phyloP scores from a whole-genome alignment of 2,329 filamentous ascomycete genomes.

The Mycocentrospora acerina region DNA sequence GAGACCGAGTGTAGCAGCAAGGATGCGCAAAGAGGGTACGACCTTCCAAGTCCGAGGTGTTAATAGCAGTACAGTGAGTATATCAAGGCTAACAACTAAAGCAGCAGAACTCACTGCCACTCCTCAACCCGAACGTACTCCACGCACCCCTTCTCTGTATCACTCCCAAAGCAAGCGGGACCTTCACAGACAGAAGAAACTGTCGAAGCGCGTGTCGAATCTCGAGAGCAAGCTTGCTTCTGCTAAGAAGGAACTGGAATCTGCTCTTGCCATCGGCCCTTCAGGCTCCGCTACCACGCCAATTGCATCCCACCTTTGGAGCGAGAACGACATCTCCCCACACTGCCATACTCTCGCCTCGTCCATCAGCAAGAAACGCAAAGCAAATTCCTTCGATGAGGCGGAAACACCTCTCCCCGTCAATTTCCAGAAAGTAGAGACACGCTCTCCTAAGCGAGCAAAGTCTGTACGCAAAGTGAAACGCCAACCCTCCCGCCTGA shows the following conservation, averaged over 20 bases:
- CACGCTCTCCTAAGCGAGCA: constrained; percentile 17
- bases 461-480: constrained; percentile 17
- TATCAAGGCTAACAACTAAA: constrained; percentile 7
- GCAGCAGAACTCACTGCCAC: constrained; percentile 9
- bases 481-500: constrained; percentile 14
- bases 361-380: constrained; percentile 44
- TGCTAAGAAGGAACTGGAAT: constrained; percentile 56
- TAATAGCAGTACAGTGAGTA: not conserved
- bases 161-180: constrained; percentile 58
- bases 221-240: constrained; percentile 60
- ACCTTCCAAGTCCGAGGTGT: not conserved
- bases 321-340: constrained; percentile 27
- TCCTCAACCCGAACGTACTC: constrained; percentile 8
- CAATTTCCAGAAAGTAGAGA: not conserved
- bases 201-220: constrained; percentile 62
- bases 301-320: constrained; percentile 11
- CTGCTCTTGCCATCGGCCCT: constrained; percentile 45
- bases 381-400: constrained; percentile 27
- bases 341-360: constrained; percentile 2
- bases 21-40: constrained; percentile 15
- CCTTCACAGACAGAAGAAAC: constrained; percentile 57
- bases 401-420: constrained; percentile 32
- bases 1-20: constrained; percentile 19
- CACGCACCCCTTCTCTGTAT: constrained; percentile 40
- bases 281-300: constrained; percentile 12